Base-by-base conservation (phyloP, 345 rosid genomes). In the Turnera subulata region DNA sequence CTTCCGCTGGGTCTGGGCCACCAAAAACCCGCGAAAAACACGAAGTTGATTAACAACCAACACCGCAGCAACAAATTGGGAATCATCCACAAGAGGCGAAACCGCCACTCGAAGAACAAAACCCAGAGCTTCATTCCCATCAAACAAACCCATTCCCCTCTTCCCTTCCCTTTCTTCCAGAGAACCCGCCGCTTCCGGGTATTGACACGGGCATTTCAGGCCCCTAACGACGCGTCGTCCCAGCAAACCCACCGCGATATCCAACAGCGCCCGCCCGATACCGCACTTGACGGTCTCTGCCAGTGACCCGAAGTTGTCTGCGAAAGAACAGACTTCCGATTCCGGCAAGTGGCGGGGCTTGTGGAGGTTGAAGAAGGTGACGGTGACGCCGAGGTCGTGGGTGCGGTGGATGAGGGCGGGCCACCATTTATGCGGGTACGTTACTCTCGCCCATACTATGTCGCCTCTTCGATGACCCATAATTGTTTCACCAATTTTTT, bases 381-480 rank as follows among this genome's bases (percentile, higher is more conserved):
- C 69, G 23, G 46, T 42, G 48, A 59, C 8, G 5, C 69, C 58
- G 15, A 63, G 60, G 10, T n/a, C 29, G 37, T 58, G 38, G 11
- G 11, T 48, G 24, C 47, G 46, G 29, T 22, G 24, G 23, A 69
- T 56, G 5, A 63, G 18, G 47, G 61, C 74, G 14, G 74, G 69
- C 65, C 69, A 64, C 74, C 74, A 69, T 58, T 53, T 60, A 11
- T 6, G 20, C 7, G 74, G 74, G 49, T 25, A 63, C 1, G 29
- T 14, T 15, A 58, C 64, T 63, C 69, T 69, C 53, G 64, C 74
- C 74, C 73, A 69, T 46, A 69, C 61, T 0, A 58, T 17, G 0
- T 58, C 61, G 39, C 69, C 74, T 42, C 52, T 26, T 22, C 17
- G 50, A 5, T 46, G 22, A 10, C 33, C 26, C 63, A 48, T 59